Percentiles rank a stretch among this genome's conserved stretches.
These are phyloP conservation scores for Solanum hybrid DNA, from an alignment of 305 asterid genomes.

Conservation along the genomic window DNA sequence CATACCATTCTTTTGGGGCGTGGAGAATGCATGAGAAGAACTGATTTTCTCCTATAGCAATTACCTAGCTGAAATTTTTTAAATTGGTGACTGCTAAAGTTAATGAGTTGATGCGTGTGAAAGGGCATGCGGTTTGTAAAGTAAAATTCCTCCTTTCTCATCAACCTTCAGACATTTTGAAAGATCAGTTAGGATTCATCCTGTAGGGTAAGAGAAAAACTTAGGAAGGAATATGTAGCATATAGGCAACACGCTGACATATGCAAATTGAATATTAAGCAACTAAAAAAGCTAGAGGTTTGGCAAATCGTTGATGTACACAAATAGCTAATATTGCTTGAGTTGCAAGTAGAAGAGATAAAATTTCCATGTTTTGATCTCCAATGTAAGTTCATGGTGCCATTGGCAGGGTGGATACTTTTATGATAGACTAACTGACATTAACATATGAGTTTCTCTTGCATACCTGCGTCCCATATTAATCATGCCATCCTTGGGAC, in stretches of 20 bases:
- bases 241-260: background rate
- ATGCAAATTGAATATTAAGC: background rate
- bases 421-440: background rate
- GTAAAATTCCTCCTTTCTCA: background rate
- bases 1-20: background rate
- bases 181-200: background rate
- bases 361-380: background rate
- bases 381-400: background rate
- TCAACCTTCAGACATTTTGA: background rate
- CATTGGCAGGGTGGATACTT: background rate
- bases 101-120: background rate
- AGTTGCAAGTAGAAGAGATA: background rate
- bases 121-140: background rate
- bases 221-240: background rate
- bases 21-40: background rate
- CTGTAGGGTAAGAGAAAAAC: background rate
- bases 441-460: background rate
- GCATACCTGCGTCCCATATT: background rate
- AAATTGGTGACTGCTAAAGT: background rate
- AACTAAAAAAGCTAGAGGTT: background rate
- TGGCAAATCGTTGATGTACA: background rate
- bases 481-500: background rate
- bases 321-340: background rate
- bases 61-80: background rate
- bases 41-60: background rate